phyloP scores from a whole-genome alignment of 2,329 filamentous ascomycete species.

The Dryadomyces quercivorus region DNA sequence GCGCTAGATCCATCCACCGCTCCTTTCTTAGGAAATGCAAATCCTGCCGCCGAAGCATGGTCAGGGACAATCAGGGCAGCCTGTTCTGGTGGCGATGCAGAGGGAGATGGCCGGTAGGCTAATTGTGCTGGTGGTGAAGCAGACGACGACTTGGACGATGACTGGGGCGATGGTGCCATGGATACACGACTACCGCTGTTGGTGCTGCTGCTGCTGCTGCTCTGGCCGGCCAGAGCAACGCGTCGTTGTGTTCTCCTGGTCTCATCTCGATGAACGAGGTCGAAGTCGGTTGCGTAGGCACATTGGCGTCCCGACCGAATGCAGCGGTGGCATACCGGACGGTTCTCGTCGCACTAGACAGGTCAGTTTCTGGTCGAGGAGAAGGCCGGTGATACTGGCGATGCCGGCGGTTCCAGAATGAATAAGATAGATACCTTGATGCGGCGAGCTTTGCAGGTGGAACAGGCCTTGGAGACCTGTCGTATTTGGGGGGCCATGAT shows the following conservation, averaged over 20 bases:
- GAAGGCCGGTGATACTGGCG: too few species aligned
- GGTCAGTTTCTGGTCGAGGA: too few species aligned
- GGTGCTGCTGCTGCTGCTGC: not conserved
- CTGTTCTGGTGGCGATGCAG: not conserved
- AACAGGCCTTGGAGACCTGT: conserved; percentile 4
- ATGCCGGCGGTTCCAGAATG: too few species aligned
- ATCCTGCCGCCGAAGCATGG: not conserved
- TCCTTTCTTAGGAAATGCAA: too few species aligned
- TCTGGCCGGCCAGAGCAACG: not conserved
- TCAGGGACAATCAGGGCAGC: not conserved
- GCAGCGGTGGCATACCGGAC: conserved; percentile 6
- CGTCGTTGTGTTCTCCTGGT: conserved; percentile 2
- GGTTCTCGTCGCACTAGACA: conserved; percentile 5
- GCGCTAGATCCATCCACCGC: too few species aligned
- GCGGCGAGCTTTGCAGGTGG: conserved; percentile 3
- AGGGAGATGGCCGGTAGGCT: not conserved
- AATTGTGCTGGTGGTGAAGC: not conserved
- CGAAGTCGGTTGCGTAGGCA: conserved; percentile 7
- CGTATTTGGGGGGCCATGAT: conserved; percentile 1
- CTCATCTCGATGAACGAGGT: conserved; percentile 7
- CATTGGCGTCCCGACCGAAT: conserved; percentile 4
- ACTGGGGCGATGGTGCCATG: not conserved
- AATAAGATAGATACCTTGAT: conserved; percentile 8
- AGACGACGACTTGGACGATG: not conserved
- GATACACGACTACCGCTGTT: not conserved